Percentiles rank a stretch among this genome's conserved stretches.
Conservation (phyloP, 805 yeast species). For the Danielia reshetovae region DNA sequence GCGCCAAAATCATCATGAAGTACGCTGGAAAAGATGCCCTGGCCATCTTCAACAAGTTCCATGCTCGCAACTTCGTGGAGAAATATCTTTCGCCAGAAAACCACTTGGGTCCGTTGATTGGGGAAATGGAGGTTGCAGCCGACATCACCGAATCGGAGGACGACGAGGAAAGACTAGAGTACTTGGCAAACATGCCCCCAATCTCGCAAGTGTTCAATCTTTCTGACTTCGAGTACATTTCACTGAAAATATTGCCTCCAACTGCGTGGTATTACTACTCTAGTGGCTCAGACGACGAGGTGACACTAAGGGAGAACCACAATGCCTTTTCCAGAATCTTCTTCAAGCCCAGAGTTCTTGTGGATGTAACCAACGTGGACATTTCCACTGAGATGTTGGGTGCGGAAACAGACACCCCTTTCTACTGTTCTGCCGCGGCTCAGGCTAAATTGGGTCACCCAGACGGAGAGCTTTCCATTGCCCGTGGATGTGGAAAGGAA, state of each 20-base stretch:
- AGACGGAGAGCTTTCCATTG: conserved; percentile 85
- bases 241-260: conserved; percentile 27
- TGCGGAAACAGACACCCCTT: conserved; percentile 64
- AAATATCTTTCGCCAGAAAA: conserved; percentile 17
- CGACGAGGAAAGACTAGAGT: conserved; percentile 15
- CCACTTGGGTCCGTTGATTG: conserved; percentile 21
- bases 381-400: conserved; percentile 73
- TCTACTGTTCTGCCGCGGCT: conserved; percentile 90
- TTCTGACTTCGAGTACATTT: conserved; percentile 40
- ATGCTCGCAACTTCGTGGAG: conserved; percentile 21
- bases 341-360: conserved; percentile 79
- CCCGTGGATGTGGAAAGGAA: conserved; percentile 75
- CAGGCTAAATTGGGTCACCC: conserved; percentile 88
- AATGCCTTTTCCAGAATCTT: conserved; percentile 82
- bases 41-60: conserved; percentile 36
- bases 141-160: conserved; percentile 17
- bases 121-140: conserved; percentile 14
- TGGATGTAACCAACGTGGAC: conserved; percentile 76
- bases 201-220: conserved; percentile 28
- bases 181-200: conserved; percentile 25
- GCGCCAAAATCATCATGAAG: conserved; percentile 19
- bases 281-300: conserved; percentile 90
- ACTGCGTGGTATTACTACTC: conserved; percentile 57
- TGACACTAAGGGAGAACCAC: conserved; percentile 86
- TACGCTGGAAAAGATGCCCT: conserved; percentile 58